Evolutionary conservation across 2,329 filamentous ascomycete species (phyloP).

Genomic region (Pyrenochaeta sp.): DNA sequence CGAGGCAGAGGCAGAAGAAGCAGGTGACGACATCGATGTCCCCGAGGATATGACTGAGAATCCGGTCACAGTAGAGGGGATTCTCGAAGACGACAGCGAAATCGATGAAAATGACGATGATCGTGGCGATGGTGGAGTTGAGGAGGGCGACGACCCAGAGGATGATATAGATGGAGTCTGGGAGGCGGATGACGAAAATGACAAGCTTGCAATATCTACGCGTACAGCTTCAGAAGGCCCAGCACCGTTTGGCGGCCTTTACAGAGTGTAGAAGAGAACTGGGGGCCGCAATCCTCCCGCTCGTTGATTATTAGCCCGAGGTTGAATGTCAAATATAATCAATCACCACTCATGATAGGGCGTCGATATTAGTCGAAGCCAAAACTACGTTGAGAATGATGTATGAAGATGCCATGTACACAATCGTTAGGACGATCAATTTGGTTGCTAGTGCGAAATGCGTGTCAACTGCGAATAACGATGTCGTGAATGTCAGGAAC

Average conservation of each 20-base stretch:
- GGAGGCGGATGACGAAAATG: constrained; percentile 26
- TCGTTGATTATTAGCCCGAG: neutral
- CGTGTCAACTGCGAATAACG: neutral
- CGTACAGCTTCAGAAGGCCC: constrained; percentile 27
- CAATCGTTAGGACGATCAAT: too few relatives aligned
- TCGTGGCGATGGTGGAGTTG: constrained; percentile 25
- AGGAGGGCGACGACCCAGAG: constrained; percentile 17
- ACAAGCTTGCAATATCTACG: constrained; percentile 15
- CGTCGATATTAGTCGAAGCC: too few relatives aligned
- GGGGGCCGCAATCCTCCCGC: neutral
- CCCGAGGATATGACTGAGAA: constrained; percentile 43
- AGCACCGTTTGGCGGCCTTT: constrained; percentile 34
- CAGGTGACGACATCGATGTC: constrained; percentile 32
- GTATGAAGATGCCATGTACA: neutral
- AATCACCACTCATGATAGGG: neutral
- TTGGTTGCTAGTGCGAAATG: too few relatives aligned
- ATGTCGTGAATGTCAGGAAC: constrained; percentile 20
- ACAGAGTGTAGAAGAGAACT: constrained; percentile 17
- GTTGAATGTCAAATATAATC: neutral
- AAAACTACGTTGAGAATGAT: neutral
- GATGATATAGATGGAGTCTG: constrained; percentile 26
- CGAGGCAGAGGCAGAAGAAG: constrained; percentile 17
- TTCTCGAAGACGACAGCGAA: constrained; percentile 30
- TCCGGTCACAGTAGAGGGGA: constrained; percentile 34
- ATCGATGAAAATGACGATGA: constrained; percentile 26